A percentile compares a stretch with the other conserved stretches of the same genome.
These are phyloP conservation scores for Ammopiptanthus mongolicus DNA, from an alignment of 306 rosid genomes.

Conservation along the genomic window DNA sequence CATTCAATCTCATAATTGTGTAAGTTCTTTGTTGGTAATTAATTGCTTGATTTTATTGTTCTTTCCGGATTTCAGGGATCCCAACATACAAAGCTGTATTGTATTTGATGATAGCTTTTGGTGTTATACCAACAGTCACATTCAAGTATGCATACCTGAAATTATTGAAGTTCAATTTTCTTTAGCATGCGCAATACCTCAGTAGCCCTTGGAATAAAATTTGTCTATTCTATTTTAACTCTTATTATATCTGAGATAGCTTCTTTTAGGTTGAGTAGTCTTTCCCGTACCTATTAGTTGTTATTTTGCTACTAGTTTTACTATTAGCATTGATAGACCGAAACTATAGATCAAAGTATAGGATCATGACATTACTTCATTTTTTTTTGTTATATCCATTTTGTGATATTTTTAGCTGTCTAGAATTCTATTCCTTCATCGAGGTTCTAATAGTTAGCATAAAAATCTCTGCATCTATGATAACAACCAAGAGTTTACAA, in stretches of 20 bases:
- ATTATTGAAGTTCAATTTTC: slow-evolving; percentile 3
- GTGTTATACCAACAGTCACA: slow-evolving; percentile 68
- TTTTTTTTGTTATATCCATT: neutral
- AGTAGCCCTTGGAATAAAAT: neutral
- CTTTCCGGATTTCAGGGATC: slow-evolving; percentile 46
- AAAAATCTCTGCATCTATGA: neutral
- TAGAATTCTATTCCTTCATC: neutral
- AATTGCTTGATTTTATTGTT: slow-evolving; percentile 4
- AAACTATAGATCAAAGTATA: neutral
- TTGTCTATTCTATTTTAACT: neutral
- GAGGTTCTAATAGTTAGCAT: neutral
- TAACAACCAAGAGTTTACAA: neutral
- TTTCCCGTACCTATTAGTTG: slow-evolving; percentile 4
- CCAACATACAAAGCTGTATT: slow-evolving; percentile 45
- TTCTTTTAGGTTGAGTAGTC: neutral
- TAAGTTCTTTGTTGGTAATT: neutral
- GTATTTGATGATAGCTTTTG: slow-evolving; percentile 64
- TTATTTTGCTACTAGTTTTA: neutral
- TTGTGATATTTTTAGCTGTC: neutral
- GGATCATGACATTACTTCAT: neutral
- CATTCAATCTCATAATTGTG: neutral
- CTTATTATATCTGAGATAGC: neutral
- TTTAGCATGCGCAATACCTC: neutral
- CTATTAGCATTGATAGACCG: neutral
- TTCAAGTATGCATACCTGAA: slow-evolving; percentile 58